These are phyloP conservation scores for Solanum sparsipilum DNA, from an alignment of 257 asterid genomes.

Conservation along the genomic window DNA sequence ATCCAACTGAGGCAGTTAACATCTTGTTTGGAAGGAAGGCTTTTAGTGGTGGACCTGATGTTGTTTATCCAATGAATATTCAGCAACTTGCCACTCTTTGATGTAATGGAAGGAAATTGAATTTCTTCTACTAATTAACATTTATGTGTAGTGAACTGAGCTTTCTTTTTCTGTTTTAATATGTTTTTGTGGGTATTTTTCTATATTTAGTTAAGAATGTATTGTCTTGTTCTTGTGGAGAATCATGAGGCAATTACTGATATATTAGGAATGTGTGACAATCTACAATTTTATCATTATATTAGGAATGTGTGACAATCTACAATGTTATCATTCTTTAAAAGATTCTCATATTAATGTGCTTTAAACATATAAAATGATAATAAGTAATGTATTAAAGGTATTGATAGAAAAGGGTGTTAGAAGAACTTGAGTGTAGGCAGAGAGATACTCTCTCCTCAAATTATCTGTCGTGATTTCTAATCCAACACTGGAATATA, in stretches of 20 bases:
- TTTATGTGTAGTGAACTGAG: not conserved
- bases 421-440: not conserved
- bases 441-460: not conserved
- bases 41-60: not conserved
- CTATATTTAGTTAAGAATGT: not conserved
- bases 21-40: slow-evolving; percentile 9
- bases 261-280: not conserved
- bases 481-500: too few relatives aligned
- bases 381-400: not conserved
- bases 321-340: not conserved
- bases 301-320: not conserved
- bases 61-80: slow-evolving; percentile 6
- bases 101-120: not conserved
- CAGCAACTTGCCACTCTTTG: slow-evolving; percentile 7
- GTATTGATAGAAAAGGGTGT: not conserved
- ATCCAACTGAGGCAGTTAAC: slow-evolving; percentile 14
- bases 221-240: not conserved
- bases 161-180: not conserved
- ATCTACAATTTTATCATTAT: not conserved
- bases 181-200: not conserved
- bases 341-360: not conserved
- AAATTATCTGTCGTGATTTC: too few relatives aligned
- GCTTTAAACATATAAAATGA: not conserved
- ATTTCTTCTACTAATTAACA: not conserved
- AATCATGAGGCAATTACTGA: not conserved